Evolutionary conservation across 371 early-diverging fungal species (phyloP), one percentile per base, ranked within the genome.

Genomic region (Rhizopus stolonifer): DNA sequence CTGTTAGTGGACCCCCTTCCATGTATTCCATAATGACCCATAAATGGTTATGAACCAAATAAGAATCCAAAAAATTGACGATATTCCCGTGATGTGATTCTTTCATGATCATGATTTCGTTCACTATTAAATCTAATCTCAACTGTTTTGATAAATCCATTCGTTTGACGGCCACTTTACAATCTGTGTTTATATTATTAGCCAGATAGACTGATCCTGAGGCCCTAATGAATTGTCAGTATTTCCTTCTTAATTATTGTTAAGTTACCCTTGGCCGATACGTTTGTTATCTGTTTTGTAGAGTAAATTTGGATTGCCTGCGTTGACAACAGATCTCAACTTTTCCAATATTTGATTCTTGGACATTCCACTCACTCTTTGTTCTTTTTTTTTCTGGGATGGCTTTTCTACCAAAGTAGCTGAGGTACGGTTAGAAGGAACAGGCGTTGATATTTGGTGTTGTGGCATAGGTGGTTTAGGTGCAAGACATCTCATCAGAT

Each of bases 1-100:
- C 97, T 17, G 96, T 98, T 61, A 98, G 74, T 3, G 95, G 84
- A 24, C 98, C 98, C 24, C 95, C 96, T 69, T 96, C 95, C 98
- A 98, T 98, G 71, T 86, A 94, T 77, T 98, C 97, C 95, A 98
- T 94, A 23, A 98, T 88, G 10, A 98, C 95, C 97, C 97, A 96
- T 54, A 98, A 73, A 39, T 96, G 95, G 45, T 77, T 78, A 45
- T 77, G 80, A 25, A 93, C 85, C 52, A 98, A 65, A 76, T 90
- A 98, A 3, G 90, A 79, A 70, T 97, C 96, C 29, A 95, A 74
- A 65, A 87, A 97, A 71, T 95, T 94, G 68, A 98, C 95, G 74
- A 98, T 94, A 67, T 98, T 98, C 44, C 84, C 82, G 69, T 98
- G 96, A 33, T 85, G 85, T n/a, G 91, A 88, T 67, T 94, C 96